Percentiles rank a stretch among this genome's conserved stretches.
phyloP scores from a whole-genome alignment of 495 filamentous ascomycete species.

The Aspergillus diversus region DNA sequence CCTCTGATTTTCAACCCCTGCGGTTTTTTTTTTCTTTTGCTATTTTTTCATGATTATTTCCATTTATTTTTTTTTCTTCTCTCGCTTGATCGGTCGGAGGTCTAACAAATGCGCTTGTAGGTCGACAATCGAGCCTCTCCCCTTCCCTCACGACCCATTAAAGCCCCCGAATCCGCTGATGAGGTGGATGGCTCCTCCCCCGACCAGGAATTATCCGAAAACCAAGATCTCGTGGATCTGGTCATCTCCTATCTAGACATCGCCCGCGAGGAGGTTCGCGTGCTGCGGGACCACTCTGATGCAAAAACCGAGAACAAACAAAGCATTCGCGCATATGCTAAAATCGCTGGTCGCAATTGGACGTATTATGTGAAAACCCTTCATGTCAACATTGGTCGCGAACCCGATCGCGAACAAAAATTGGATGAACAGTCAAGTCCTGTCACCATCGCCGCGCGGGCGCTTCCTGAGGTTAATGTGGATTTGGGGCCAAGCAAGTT shows the following conservation, averaged over 20 bases:
- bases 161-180: slow-evolving; percentile 42
- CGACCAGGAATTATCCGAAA: slow-evolving; percentile 56
- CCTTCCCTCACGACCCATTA: slow-evolving; percentile 28
- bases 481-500: slow-evolving; percentile 93
- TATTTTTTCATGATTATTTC: slow-evolving; percentile 1
- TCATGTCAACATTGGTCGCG: slow-evolving; percentile 81
- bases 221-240: slow-evolving; percentile 70
- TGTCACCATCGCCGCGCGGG: slow-evolving; percentile 47
- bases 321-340: slow-evolving; percentile 87
- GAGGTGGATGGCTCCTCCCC: slow-evolving; percentile 48
- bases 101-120: slow-evolving; percentile 26
- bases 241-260: slow-evolving; percentile 71
- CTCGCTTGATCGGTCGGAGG: neutral
- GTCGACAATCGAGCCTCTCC: slow-evolving; percentile 42
- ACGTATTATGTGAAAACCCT: slow-evolving; percentile 88
- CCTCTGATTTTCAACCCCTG: neutral
- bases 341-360: slow-evolving; percentile 90
- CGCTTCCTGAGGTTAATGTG: slow-evolving; percentile 70
- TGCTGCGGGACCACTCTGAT: slow-evolving; percentile 74
- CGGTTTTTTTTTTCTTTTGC: neutral
- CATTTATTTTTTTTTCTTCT: neutral
- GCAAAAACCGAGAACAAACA: slow-evolving; percentile 69
- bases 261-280: slow-evolving; percentile 64
- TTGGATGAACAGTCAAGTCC: slow-evolving; percentile 49
- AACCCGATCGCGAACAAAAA: slow-evolving; percentile 61